phyloP scores from a whole-genome alignment of 2,329 filamentous ascomycete species.

The Pseudocercospora fuligena region DNA sequence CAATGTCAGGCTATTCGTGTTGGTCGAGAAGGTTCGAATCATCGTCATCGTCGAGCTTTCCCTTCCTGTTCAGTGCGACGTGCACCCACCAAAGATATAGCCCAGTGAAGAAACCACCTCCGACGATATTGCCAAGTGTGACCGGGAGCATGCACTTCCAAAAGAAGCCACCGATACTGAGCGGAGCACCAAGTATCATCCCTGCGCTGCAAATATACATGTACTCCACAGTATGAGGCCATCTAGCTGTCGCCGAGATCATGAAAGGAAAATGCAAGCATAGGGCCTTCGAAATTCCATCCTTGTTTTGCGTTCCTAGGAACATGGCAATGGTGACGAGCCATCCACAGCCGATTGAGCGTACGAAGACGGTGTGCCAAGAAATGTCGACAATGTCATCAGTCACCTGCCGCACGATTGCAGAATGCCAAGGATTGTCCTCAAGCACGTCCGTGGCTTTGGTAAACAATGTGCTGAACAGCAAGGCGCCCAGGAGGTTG shows the following conservation, averaged over 20 bases:
- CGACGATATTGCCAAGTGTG: slow-evolving; percentile 36
- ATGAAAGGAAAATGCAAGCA: slow-evolving; percentile 36
- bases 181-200: slow-evolving; percentile 34
- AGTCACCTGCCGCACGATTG: slow-evolving; percentile 31
- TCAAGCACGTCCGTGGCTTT: slow-evolving; percentile 28
- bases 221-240: slow-evolving; percentile 39
- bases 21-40: slow-evolving; percentile 1
- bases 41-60: slow-evolving; percentile 15
- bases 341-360: slow-evolving; percentile 36
- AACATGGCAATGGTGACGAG: slow-evolving; percentile 40
- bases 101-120: slow-evolving; percentile 34
- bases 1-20: not conserved
- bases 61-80: slow-evolving; percentile 15
- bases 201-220: slow-evolving; percentile 35
- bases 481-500: slow-evolving; percentile 32
- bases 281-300: slow-evolving; percentile 39
- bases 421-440: slow-evolving; percentile 30
- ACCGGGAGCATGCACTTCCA: slow-evolving; percentile 38
- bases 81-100: slow-evolving; percentile 30
- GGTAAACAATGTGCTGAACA: slow-evolving; percentile 28
- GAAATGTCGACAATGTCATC: slow-evolving; percentile 32
- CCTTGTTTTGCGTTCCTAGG: slow-evolving; percentile 37
- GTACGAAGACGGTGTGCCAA: slow-evolving; percentile 37
- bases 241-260: slow-evolving; percentile 34
- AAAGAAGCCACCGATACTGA: slow-evolving; percentile 32